Conservation (phyloP, 108 stramenopile species). For the Nitzschia sp. region DNA sequence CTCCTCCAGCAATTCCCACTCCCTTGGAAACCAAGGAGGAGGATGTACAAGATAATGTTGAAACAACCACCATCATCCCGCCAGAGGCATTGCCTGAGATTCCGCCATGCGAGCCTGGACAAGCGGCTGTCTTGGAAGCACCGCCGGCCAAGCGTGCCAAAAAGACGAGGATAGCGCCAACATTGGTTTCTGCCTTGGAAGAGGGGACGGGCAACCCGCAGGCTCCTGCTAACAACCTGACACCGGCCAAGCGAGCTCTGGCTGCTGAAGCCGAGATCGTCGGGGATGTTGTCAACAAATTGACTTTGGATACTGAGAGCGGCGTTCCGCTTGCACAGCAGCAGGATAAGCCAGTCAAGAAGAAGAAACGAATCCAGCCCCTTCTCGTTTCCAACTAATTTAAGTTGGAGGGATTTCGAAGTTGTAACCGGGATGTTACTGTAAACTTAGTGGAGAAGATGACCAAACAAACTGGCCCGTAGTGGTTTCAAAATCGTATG, state of each 20-base stretch:
- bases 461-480: too few relatives aligned
- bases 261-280: conserved; percentile 26
- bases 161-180: conserved; percentile 36
- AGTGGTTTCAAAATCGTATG: too few relatives aligned
- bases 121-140: conserved; percentile 22
- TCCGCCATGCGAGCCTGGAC: conserved; percentile 42
- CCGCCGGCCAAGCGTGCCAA: conserved; percentile 42
- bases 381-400: conserved; percentile 2
- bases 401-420: not conserved
- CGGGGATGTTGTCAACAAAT: conserved; percentile 29
- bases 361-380: conserved; percentile 51
- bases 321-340: not conserved
- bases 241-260: not conserved
- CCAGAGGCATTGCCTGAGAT: conserved; percentile 22
- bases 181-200: conserved; percentile 8
- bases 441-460: too few relatives aligned
- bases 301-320: conserved; percentile 11
- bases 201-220: not conserved
- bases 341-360: conserved; percentile 32
- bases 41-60: not conserved
- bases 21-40: not conserved
- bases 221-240: not conserved
- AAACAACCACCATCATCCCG: not conserved
- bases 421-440: not conserved
- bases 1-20: not conserved